Evolutionary conservation across 108 stramenopile genomes (phyloP).

Genomic region (Nitzschia inconspicua): DNA sequence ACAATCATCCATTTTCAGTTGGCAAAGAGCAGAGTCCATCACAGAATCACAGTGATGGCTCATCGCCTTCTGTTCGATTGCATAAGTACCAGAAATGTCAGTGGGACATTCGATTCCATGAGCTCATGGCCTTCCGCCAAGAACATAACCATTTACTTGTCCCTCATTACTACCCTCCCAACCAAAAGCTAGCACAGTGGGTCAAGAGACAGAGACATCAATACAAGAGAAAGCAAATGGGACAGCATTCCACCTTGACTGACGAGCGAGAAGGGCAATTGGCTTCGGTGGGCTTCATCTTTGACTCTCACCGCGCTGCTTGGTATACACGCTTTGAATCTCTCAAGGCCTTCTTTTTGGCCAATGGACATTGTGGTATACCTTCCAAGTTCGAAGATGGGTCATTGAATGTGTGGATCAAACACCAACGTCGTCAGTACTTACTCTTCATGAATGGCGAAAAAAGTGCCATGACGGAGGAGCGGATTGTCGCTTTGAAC

Average conservation of each 20-base stretch:
- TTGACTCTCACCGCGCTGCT: slow-evolving; percentile 24
- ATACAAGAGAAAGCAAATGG: slow-evolving; percentile 28
- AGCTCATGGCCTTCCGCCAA: neutral
- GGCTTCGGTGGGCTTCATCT: slow-evolving; percentile 47
- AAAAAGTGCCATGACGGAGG: too few species aligned
- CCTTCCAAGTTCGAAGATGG: too few species aligned
- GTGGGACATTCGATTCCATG: neutral
- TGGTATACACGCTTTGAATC: neutral
- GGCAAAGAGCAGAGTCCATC: too few species aligned
- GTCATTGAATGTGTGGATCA: too few species aligned
- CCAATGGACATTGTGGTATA: too few species aligned
- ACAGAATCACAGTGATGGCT: too few species aligned
- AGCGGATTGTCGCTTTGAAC: too few species aligned
- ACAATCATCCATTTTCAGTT: too few species aligned
- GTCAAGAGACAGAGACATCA: slow-evolving; percentile 47
- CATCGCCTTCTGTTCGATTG: too few species aligned
- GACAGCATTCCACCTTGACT: slow-evolving; percentile 37
- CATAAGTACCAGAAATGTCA: too few species aligned
- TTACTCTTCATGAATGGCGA: too few species aligned
- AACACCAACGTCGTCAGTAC: too few species aligned
- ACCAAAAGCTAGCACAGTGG: slow-evolving; percentile 42
- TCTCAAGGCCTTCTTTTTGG: neutral
- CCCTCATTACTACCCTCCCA: slow-evolving; percentile 33
- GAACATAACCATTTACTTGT: slow-evolving; percentile 9
- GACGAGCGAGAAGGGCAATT: slow-evolving; percentile 34